A percentile compares a stretch with the other conserved stretches of the same genome.
These are phyloP conservation scores for Pythium rishiriense DNA, from an alignment of 352 stramenopile species.

Conservation along the genomic window DNA sequence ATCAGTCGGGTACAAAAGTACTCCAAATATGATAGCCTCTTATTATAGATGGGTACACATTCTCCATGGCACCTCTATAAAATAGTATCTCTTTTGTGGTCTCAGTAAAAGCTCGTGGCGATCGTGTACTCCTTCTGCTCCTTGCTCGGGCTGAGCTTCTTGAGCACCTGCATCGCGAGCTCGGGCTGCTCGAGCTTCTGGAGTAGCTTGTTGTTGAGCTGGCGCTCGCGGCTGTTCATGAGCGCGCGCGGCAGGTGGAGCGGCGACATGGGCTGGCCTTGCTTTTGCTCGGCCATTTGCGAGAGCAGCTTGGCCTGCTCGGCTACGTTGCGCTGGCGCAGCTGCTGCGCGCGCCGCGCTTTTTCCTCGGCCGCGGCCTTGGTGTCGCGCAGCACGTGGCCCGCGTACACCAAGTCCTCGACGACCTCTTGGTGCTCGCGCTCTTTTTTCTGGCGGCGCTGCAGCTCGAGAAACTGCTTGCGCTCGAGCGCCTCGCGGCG, in stretches of 20 bases:
- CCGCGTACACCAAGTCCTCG: conserved; percentile 60
- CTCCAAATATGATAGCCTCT: too few species aligned
- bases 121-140: conserved; percentile 41
- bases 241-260: conserved; percentile 55
- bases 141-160: conserved; percentile 63
- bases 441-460: conserved; percentile 52
- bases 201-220: conserved; percentile 65
- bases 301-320: conserved; percentile 61
- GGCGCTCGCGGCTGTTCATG: conserved; percentile 66
- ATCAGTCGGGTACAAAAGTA: too few species aligned
- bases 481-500: conserved; percentile 52
- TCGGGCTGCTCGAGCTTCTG: conserved; percentile 64
- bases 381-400: conserved; percentile 48
- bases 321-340: conserved; percentile 53
- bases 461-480: conserved; percentile 51
- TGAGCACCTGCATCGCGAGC: conserved; percentile 54
- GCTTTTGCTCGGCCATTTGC: conserved; percentile 66
- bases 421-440: conserved; percentile 57
- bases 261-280: conserved; percentile 45
- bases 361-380: conserved; percentile 46
- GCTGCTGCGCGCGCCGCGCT: conserved; percentile 33
- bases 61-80: background rate
- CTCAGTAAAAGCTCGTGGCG: conserved; percentile 56
- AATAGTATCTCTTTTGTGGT: background rate
- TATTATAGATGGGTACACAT: conserved; percentile 3